These are phyloP conservation scores for Rhizoclosmatium sp. DNA, from an alignment of 192 early-diverging fungal genomes.

Conservation along the genomic window DNA sequence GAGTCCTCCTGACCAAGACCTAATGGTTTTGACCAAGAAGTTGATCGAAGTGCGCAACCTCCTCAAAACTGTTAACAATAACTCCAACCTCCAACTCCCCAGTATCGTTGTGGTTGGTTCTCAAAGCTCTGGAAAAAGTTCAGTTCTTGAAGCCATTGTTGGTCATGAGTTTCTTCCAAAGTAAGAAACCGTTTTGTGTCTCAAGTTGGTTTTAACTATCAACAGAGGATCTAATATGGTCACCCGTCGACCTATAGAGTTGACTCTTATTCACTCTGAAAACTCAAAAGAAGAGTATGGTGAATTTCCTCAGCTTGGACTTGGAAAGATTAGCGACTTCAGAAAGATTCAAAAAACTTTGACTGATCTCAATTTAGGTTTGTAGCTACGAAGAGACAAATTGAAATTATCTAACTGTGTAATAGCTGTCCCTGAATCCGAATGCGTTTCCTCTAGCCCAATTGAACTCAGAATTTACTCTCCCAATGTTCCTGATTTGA, in stretches of 20 bases:
- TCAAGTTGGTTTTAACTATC: conserved; percentile 8
- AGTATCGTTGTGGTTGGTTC: conserved; percentile 70
- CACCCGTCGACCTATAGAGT: conserved; percentile 93
- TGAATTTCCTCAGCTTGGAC: conserved; percentile 60
- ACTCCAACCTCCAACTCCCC: conserved; percentile 80
- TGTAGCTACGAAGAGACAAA: not conserved
- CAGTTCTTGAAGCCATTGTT: conserved; percentile 95
- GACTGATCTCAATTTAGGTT: conserved; percentile 87
- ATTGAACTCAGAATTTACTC: conserved; percentile 97
- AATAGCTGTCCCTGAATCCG: conserved; percentile 84
- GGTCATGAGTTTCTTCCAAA: conserved; percentile 97
- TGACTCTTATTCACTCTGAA: conserved; percentile 94
- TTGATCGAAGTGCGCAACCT: conserved; percentile 95
- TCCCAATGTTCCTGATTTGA: conserved; percentile 94
- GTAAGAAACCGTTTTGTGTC: conserved; percentile 38
- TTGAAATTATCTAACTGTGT: not conserved
- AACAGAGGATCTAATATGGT: conserved; percentile 86
- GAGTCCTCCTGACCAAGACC: conserved; percentile 74
- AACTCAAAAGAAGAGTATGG: conserved; percentile 57
- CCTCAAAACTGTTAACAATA: conserved; percentile 82
- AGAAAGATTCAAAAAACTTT: conserved; percentile 90
- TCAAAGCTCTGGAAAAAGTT: conserved; percentile 84
- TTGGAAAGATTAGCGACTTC: conserved; percentile 92
- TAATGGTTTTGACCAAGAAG: conserved; percentile 90
- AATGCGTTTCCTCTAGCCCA: conserved; percentile 92